Base-by-base conservation (phyloP, 192 early-diverging fungal genomes). In the Coemansia sp. region DNA sequence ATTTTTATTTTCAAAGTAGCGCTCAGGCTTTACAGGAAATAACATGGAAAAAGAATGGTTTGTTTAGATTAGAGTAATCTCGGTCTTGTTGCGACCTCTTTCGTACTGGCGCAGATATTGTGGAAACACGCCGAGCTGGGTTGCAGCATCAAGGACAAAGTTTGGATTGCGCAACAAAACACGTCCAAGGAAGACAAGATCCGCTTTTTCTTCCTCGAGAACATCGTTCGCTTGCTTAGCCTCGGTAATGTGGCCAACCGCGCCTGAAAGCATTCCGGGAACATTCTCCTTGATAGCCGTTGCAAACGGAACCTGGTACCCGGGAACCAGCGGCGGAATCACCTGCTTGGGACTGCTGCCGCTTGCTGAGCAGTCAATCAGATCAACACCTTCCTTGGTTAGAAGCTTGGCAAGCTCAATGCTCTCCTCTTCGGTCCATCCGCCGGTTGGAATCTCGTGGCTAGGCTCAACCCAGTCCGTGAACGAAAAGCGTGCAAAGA, bases 261-360 rank as follows among this genome's bases (percentile, higher is more conserved):
- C 85, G 5, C 76, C 88, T 3, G 89, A 78, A 6, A 78, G 17
- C 13, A 93, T 63, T 1, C 79, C 87, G 4, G 85, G 84, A 12
- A 78, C 86, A 3, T 84, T 76, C 53, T 85, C 73, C 65, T 85
- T 88, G 65, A 94, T 72, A 1, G 68, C 65, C 17, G 88, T 81
- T 0, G 93, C 75, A 64, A 92, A 90, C 1, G 87, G 89, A n/a
- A 94, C 93, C 65, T 89, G 90, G 81, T 88, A 92, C 0, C 76
- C 76, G 5, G 72, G 79, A 1, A 38, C 70, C n/a, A 85, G 48
- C 32, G 32, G 46, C n/a, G 46, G 46, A 51, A 89, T 87, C 44
- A 75, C 67, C 53, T 87, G 86, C 50, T 49, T 37, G 5, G 89
- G 82, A 17, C 79, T 80, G 68, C 83, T 90, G 11, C 91, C 96